Conservation (phyloP, 2,329 filamentous ascomycete genomes). For the Pseudocercospora crystallina region DNA sequence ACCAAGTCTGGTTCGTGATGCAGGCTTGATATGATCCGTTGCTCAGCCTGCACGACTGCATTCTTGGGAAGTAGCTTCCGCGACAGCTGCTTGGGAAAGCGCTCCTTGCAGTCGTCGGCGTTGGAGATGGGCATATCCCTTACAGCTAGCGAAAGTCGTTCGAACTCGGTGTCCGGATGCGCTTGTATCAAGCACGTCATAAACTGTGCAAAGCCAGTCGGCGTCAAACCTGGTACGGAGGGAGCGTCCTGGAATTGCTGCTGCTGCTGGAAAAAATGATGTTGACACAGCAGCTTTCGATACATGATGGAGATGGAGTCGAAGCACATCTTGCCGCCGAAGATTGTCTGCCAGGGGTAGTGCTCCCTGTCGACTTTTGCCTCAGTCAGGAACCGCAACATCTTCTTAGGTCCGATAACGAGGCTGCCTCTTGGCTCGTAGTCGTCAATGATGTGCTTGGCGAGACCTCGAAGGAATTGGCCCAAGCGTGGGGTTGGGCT, state of each 20-base stretch:
- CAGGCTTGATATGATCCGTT: constrained; percentile 56
- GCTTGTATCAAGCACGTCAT: constrained; percentile 71
- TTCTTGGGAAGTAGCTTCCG: constrained; percentile 67
- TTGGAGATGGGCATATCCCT: constrained; percentile 69
- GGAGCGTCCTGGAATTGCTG: constrained; percentile 42
- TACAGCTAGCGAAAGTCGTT: constrained; percentile 67
- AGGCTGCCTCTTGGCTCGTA: constrained; percentile 66
- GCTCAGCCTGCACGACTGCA: constrained; percentile 58
- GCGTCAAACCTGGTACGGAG: constrained; percentile 47
- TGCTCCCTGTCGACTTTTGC: constrained; percentile 64
- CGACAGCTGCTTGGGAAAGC: constrained; percentile 76
- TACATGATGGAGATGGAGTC: constrained; percentile 47
- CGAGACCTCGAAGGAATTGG: constrained; percentile 71
- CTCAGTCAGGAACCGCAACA: constrained; percentile 70
- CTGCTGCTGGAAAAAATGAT: constrained; percentile 47
- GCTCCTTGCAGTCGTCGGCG: constrained; percentile 63
- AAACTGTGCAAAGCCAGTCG: constrained; percentile 57
- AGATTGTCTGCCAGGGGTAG: constrained; percentile 61
- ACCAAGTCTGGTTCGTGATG: constrained; percentile 43
- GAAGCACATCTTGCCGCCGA: constrained; percentile 44
- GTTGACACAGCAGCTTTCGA: constrained; percentile 48
- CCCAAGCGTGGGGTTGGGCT: constrained; percentile 66
- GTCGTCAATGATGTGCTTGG: constrained; percentile 70
- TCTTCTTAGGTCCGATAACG: constrained; percentile 73
- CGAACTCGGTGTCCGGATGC: constrained; percentile 72